Conservation (phyloP, 495 filamentous ascomycete species). For the Staphylotrichum tortipilum region DNA sequence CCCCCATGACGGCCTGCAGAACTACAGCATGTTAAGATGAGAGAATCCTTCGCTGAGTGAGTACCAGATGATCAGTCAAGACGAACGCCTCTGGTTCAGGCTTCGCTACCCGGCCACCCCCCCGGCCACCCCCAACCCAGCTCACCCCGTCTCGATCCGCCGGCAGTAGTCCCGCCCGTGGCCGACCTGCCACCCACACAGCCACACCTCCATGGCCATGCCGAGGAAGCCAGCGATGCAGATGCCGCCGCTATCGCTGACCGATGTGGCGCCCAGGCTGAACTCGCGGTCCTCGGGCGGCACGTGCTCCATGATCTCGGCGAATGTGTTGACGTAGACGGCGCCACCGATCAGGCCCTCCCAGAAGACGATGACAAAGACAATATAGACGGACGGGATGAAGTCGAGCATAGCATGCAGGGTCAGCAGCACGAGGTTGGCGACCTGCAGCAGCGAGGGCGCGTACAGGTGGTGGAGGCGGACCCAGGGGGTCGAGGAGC, state of each 20-base stretch:
- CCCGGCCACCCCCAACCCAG: no score
- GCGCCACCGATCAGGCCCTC: conserved; percentile 83
- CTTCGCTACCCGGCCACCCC: no score
- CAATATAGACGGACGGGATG: conserved; percentile 71
- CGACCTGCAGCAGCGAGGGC: conserved; percentile 73
- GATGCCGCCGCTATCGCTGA: conserved; percentile 87
- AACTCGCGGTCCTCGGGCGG: conserved; percentile 75
- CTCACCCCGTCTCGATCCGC: conserved; percentile 28
- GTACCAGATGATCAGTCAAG: no score
- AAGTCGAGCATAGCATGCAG: conserved; percentile 68
- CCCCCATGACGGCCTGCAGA: no score
- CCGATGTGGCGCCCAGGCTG: conserved; percentile 77
- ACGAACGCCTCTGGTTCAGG: no score
- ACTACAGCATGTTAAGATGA: no score
- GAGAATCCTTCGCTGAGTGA: no score
- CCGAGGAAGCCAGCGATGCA: conserved; percentile 80
- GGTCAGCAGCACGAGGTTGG: conserved; percentile 66
- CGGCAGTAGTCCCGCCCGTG: conserved; percentile 73
- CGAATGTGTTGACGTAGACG: conserved; percentile 94
- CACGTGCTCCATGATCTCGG: conserved; percentile 78
- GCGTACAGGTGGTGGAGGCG: conserved; percentile 72
- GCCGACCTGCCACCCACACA: conserved; percentile 74
- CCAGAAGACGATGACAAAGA: conserved; percentile 88
- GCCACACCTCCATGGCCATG: conserved; percentile 71
- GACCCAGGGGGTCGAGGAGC: conserved; percentile 80